These are phyloP conservation scores for Lasiodiplodia sp. DNA, from an alignment of 2,329 filamentous ascomycete genomes.

Conservation along the genomic window DNA sequence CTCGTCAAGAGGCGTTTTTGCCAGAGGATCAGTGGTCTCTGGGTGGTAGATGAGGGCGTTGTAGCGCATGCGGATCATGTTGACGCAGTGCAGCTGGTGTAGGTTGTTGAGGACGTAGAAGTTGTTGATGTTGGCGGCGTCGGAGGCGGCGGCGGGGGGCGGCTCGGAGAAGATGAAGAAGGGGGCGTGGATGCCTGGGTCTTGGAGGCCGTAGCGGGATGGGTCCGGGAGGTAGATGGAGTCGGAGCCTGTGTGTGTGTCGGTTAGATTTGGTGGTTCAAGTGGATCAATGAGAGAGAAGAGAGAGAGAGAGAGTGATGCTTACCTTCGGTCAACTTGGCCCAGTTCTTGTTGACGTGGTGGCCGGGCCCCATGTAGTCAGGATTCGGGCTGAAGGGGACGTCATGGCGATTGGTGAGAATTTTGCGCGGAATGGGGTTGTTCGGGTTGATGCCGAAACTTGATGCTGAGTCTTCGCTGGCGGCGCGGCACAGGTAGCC, in stretches of 20 bases:
- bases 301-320: too few relatives aligned
- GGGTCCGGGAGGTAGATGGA: slow-evolving; percentile 3
- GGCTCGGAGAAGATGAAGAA: slow-evolving; percentile 4
- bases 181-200: not conserved
- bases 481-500: not conserved
- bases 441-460: slow-evolving; percentile 8
- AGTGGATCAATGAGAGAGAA: too few relatives aligned
- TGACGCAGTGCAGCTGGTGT: slow-evolving; percentile 18
- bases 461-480: not conserved
- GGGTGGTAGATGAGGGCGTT: not conserved
- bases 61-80: slow-evolving; percentile 17
- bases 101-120: slow-evolving; percentile 13
- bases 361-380: not conserved
- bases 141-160: not conserved
- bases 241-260: not conserved
- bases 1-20: not conserved
- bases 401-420: not conserved
- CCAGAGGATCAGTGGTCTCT: not conserved
- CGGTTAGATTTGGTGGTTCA: too few relatives aligned
- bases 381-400: slow-evolving; percentile 4
- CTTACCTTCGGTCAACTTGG: not conserved
- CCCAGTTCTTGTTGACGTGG: slow-evolving; percentile 11
- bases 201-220: not conserved
- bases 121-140: not conserved
- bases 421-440: not conserved